A percentile compares a stretch with the other conserved stretches of the same genome.
Evolutionary conservation across 345 rosid species (phyloP).

Genomic region (Brassica cretica): DNA sequence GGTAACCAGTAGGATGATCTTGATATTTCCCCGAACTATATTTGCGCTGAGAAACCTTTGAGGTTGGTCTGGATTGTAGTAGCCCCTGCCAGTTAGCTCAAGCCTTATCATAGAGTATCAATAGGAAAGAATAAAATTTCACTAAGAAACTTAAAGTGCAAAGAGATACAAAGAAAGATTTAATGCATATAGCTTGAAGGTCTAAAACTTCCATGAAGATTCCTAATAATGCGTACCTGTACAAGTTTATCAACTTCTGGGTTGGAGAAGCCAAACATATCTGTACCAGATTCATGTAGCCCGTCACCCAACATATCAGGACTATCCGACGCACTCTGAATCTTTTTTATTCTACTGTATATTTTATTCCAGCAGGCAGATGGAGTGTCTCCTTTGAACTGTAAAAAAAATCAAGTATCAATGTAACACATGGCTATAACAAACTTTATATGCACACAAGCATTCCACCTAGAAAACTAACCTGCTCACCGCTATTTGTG

Average conservation of each 20-base stretch:
- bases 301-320: slow-evolving; percentile 47
- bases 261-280: slow-evolving; percentile 94
- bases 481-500: slow-evolving; percentile 81
- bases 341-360: slow-evolving; percentile 57
- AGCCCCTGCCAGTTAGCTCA: slow-evolving; percentile 52
- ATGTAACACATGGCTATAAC: slow-evolving; percentile 11
- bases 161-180: slow-evolving; percentile 8
- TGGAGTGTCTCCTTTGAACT: slow-evolving; percentile 83
- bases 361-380: slow-evolving; percentile 92
- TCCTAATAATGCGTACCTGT: slow-evolving; percentile 51
- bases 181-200: slow-evolving; percentile 9
- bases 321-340: slow-evolving; percentile 41
- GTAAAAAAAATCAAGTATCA: slow-evolving; percentile 23
- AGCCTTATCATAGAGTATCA: slow-evolving; percentile 29
- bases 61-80: slow-evolving; percentile 55
- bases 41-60: slow-evolving; percentile 51
- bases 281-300: slow-evolving; percentile 55
- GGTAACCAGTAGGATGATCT: slow-evolving; percentile 74
- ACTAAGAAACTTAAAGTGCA: slow-evolving; percentile 6
- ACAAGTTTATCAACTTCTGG: slow-evolving; percentile 77
- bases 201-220: slow-evolving; percentile 12
- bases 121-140: background rate
- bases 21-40: slow-evolving; percentile 52
- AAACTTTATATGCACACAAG: slow-evolving; percentile 19
- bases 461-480: slow-evolving; percentile 42